phyloP scores from a whole-genome alignment of 1,284 basidiomycete genomes.

The Ustilago esculenta region DNA sequence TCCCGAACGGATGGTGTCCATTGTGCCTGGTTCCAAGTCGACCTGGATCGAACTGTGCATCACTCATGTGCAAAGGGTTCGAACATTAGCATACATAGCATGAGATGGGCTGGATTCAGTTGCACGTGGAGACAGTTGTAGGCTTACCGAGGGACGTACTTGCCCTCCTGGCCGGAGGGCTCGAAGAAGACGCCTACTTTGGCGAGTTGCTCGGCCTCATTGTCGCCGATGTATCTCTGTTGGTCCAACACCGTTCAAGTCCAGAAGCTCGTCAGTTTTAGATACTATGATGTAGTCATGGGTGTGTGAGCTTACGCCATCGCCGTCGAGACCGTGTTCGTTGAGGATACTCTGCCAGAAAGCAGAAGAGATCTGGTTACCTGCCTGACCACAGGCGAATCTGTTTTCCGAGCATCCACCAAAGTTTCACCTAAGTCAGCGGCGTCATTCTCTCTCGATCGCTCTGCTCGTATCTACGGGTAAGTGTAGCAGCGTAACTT shows the following conservation, averaged over 20 bases:
- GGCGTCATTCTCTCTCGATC: no score
- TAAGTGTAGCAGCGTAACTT: not conserved
- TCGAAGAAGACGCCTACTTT: slow-evolving; percentile 66
- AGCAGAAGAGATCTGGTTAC: slow-evolving; percentile 72
- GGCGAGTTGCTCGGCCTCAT: slow-evolving; percentile 56
- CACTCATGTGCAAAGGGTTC: not conserved
- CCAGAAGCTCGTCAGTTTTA: not conserved
- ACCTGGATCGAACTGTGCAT: slow-evolving; percentile 88
- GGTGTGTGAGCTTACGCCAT: slow-evolving; percentile 48
- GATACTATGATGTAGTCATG: not conserved
- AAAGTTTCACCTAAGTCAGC: not conserved
- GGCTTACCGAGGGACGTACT: slow-evolving; percentile 63
- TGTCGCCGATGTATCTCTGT: slow-evolving; percentile 60
- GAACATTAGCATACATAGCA: no score
- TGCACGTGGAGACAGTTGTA: no score
- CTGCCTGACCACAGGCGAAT: slow-evolving; percentile 71
- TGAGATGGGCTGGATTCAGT: no score
- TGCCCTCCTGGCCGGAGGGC: slow-evolving; percentile 58
- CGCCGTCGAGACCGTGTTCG: slow-evolving; percentile 65
- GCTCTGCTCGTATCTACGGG: not conserved
- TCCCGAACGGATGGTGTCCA: slow-evolving; percentile 76
- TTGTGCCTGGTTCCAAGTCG: slow-evolving; percentile 90
- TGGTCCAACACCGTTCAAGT: not conserved
- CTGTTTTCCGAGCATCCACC: slow-evolving; percentile 16
- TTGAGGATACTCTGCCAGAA: slow-evolving; percentile 66